Evolutionary conservation across 768 basidiomycete genomes (phyloP).

Genomic region (Suillus clintonianus): DNA sequence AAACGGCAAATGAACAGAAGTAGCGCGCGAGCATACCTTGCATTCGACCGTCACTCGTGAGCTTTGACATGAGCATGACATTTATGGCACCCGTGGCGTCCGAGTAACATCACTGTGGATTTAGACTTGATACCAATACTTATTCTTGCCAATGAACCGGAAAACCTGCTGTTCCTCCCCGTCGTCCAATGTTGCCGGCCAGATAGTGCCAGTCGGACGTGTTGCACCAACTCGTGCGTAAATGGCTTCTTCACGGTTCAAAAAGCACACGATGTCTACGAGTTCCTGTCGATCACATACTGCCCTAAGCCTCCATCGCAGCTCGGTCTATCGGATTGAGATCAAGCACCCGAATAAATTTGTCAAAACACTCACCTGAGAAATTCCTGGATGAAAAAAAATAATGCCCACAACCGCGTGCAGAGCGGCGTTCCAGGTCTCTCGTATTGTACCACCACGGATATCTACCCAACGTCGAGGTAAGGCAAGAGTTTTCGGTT

Average conservation of each 20-base stretch:
- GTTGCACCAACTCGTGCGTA: conserved; percentile 28
- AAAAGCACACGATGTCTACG: conserved; percentile 55
- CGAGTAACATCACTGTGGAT: too few relatives aligned
- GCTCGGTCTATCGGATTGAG: conserved; percentile 50
- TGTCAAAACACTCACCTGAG: conserved; percentile 51
- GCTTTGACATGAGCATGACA: too few relatives aligned
- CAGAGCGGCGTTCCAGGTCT: conserved; percentile 73
- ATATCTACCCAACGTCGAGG: conserved; percentile 82
- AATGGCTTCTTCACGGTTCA: conserved; percentile 56
- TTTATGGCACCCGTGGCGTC: too few relatives aligned
- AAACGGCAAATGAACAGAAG: too few relatives aligned
- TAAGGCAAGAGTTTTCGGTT: conserved; percentile 46
- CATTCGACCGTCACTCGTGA: too few relatives aligned
- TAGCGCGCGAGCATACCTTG: too few relatives aligned
- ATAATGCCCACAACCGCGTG: conserved; percentile 68
- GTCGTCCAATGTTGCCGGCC: conserved; percentile 46
- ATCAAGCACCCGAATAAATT: conserved; percentile 9
- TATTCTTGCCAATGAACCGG: conserved; percentile 58
- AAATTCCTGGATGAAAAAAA: conserved; percentile 71
- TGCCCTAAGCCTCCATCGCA: conserved; percentile 68
- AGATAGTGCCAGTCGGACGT: conserved; percentile 20
- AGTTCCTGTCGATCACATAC: conserved; percentile 80
- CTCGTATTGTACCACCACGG: conserved; percentile 56
- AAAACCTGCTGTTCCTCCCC: conserved; percentile 51
- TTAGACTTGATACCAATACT: conserved; percentile 70